Conservation (phyloP, 805 yeast species). For the Candida dendrica region DNA sequence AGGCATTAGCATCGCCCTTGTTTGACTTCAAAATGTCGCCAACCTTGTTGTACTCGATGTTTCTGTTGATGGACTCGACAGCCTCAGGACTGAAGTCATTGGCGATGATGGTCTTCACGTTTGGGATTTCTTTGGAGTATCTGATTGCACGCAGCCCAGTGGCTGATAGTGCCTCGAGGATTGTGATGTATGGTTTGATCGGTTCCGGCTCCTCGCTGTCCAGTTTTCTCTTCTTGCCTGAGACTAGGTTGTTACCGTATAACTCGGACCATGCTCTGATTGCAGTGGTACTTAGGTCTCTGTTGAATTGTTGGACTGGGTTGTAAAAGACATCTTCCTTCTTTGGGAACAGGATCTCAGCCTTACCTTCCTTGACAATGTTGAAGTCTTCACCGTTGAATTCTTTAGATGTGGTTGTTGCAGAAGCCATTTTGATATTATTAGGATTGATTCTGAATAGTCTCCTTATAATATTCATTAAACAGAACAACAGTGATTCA, state of each 20-base stretch:
- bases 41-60: slow-evolving; percentile 61
- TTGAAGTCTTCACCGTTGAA: slow-evolving; percentile 28
- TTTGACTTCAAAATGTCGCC: slow-evolving; percentile 52
- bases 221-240: slow-evolving; percentile 25
- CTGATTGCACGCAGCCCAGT: slow-evolving; percentile 92
- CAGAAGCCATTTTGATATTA: background rate
- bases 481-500: background rate
- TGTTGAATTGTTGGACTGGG: slow-evolving; percentile 93
- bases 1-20: slow-evolving; percentile 85
- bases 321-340: slow-evolving; percentile 86
- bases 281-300: slow-evolving; percentile 81
- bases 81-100: slow-evolving; percentile 87
- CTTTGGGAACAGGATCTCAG: slow-evolving; percentile 75
- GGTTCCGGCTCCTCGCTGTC: slow-evolving; percentile 17
- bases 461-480: background rate
- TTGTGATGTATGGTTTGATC: slow-evolving; percentile 40
- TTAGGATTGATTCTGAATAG: background rate
- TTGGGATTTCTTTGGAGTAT: slow-evolving; percentile 86
- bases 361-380: slow-evolving; percentile 68
- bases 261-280: slow-evolving; percentile 81
- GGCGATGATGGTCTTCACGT: slow-evolving; percentile 68
- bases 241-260: slow-evolving; percentile 31
- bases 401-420: background rate
- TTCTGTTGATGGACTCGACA: slow-evolving; percentile 69
- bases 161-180: slow-evolving; percentile 89